phyloP scores from a whole-genome alignment of 768 basidiomycete genomes.

The Leccinum olivaceopallidum region DNA sequence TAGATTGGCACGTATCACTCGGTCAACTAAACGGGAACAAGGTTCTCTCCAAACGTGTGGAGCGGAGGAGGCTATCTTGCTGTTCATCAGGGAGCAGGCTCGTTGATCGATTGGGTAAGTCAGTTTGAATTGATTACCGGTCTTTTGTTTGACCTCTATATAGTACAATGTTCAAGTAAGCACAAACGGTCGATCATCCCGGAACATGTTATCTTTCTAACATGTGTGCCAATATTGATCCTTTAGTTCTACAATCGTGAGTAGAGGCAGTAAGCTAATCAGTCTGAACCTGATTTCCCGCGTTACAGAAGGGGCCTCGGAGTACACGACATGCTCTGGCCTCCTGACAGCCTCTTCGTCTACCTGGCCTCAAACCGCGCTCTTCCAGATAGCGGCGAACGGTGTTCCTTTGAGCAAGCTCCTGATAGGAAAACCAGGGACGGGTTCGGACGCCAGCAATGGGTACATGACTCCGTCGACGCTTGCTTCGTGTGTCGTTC shows the following conservation, averaged over 20 bases:
- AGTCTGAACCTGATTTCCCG: not conserved
- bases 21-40: conserved; percentile 1
- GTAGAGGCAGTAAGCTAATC: not conserved
- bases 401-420: conserved; percentile 50
- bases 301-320: conserved; percentile 54
- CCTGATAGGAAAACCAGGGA: conserved; percentile 57
- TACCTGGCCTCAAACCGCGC: conserved; percentile 60
- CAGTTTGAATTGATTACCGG: not conserved
- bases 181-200: conserved; percentile 1
- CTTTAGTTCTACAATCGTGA: conserved; percentile 32
- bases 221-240: not conserved
- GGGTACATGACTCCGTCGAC: conserved; percentile 60
- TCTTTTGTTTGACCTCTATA: not conserved
- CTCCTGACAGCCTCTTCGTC: conserved; percentile 60
- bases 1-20: not conserved
- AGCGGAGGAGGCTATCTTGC: conserved; percentile 39
- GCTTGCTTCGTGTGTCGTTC: conserved; percentile 57
- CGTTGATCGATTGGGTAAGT: conserved; percentile 46
- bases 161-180: conserved; percentile 42
- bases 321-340: conserved; percentile 63
- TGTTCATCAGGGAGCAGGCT: conserved; percentile 38
- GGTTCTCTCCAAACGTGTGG: conserved; percentile 25
- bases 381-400: conserved; percentile 50
- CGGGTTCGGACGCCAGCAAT: conserved; percentile 40
- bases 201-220: not conserved